Base-by-base conservation (phyloP, 2,329 filamentous ascomycete species). In the Tolypocladium cylindrosporum region DNA sequence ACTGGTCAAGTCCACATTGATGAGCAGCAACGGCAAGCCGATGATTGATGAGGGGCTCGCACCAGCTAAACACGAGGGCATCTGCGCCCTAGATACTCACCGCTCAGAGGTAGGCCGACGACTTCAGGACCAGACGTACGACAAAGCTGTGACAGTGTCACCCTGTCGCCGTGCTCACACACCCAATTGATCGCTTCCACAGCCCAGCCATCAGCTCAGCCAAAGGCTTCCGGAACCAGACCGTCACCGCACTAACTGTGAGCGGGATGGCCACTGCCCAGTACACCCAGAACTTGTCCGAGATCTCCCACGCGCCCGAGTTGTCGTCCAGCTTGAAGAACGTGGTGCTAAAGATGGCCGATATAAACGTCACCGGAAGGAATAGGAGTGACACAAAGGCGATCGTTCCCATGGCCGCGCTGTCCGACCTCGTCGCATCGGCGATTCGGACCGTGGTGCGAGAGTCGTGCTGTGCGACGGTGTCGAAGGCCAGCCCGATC, bases 401-500 rank as follows among this genome's bases (percentile, higher is more conserved):
- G 51, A 83, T 71, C 0, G 76, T 77, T 64, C 76, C 78, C 78
- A 82, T 81, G 1, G 78, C 74, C 0, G 75, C 69, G 60, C 78
- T 80, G 55, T 83, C 81, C 0, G 59, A 59, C n/a, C 73, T 71
- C 0, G 76, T 70, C 0, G 73, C 72, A 11, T 66, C 67, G 0
- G 72, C 72, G 10, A 80, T 75, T 10, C 71, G 55, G 2, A 79
- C 68, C 0, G 75, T 72, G 0, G 70, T 63, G 0, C 62, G 59
- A 0, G 75, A 67, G 54, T 79, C 75, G 41, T 74, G 65, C 60
- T 78, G 75, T 0, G 75, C 71, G 0, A 77, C 74, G 0, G 63
- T 69, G 61, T 79, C 75, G 65, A 77, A 80, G 0, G 73, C 64
- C 60, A 87, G 71, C 58, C 84, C 69, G 69, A 86, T 74, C 76